Evolutionary conservation across 1,284 basidiomycete species (phyloP).

Genomic region (Cutaneotrichosporon spelunceum): DNA sequence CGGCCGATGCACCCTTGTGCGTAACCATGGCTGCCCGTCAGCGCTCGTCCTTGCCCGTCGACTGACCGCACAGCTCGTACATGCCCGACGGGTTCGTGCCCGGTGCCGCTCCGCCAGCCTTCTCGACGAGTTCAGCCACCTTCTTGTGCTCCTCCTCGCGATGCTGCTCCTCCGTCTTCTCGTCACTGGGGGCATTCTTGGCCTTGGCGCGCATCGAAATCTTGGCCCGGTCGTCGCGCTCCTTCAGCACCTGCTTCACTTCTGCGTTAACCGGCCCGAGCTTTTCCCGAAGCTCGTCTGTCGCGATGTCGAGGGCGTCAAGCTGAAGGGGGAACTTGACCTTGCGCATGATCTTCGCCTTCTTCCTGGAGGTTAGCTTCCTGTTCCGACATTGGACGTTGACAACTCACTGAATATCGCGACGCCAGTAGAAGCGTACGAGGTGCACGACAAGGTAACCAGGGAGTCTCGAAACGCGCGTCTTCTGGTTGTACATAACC

Average conservation of each 20-base stretch:
- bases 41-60: background rate
- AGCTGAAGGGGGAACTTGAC: conserved; percentile 83
- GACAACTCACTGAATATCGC: conserved; percentile 62
- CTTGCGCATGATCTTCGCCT: conserved; percentile 77
- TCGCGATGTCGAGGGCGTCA: conserved; percentile 74
- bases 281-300: conserved; percentile 72
- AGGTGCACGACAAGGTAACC: conserved; percentile 53
- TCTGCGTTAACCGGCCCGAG: conserved; percentile 67
- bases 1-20: conserved; percentile 92
- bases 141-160: conserved; percentile 45
- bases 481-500: conserved; percentile 77
- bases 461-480: conserved; percentile 79
- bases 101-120: conserved; percentile 17
- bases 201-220: conserved; percentile 70
- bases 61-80: conserved; percentile 52
- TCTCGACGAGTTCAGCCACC: conserved; percentile 32
- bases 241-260: conserved; percentile 76
- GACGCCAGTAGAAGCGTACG: conserved; percentile 88
- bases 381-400: no score
- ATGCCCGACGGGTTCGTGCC: conserved; percentile 42
- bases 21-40: conserved; percentile 73
- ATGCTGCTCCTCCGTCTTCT: conserved; percentile 43
- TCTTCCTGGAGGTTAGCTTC: conserved; percentile 60
- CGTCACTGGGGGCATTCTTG: conserved; percentile 39
- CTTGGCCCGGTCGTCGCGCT: conserved; percentile 77